Evolutionary conservation across 2,329 filamentous ascomycete species (phyloP), one percentile per base, ranked within the genome.

Genomic region (Aspergillus chevalieri): DNA sequence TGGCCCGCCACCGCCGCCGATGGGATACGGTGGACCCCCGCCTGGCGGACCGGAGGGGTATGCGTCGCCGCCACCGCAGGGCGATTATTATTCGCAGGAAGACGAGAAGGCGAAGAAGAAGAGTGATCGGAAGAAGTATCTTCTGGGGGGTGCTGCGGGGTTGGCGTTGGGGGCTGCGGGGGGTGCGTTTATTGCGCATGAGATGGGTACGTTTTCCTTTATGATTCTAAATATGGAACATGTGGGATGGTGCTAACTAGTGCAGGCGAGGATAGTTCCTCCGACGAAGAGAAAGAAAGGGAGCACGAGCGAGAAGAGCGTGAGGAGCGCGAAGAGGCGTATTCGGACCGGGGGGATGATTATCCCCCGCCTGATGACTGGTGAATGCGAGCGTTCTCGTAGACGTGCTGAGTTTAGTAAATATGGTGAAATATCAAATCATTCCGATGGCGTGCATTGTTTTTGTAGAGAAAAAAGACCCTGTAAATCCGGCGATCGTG

Each of bases 111-210:
- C 68, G 48, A 64, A 73, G 53, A 66, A 74, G 55, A 68, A 69
- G 38, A 74, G 75, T 44, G 73, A 75, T 22, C 73, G 72, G 47
- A 75, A 75, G 33, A 76, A 77, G 58, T 72, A 80, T 58, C 63
- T 83, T 17, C 69, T 80, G 34, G 80, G 76, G 19, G 82, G 77
- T 47, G 78, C 78, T 5, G 82, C 75, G 41, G 82, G 82, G 60
- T 53, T 83, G 24, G 81, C 79, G 0, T 69, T 75, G 7, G 80
- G 80, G 53, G 78, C 74, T 41, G 62, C 81, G 30, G 82, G 78
- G 9, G 82, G 81, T 43, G 82, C 79, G 3, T 60, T 82, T 33
- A 65, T 84, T 49, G 77, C 75, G 10, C 73, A 83, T 59, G 78
- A 78, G 47, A 24, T 26, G 19, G 21, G 42, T 43, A 43, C 3